These are phyloP conservation scores for Fusarium sp. DNA, from an alignment of 2,329 filamentous ascomycete genomes.

Conservation along the genomic window DNA sequence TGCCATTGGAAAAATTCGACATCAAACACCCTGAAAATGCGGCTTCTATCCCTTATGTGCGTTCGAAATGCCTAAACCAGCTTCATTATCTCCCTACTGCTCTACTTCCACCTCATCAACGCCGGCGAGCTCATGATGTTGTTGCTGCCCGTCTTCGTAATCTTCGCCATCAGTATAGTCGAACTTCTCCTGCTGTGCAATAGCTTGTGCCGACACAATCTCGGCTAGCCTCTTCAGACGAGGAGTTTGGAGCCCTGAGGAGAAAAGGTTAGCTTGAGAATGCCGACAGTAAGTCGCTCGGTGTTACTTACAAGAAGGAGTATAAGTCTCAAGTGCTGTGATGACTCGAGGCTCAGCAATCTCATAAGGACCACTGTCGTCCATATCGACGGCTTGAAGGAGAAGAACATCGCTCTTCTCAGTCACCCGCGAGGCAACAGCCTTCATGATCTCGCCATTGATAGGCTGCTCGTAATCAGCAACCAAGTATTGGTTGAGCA, in stretches of 20 bases:
- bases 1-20: slow-evolving; percentile 45
- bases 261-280: slow-evolving; percentile 47
- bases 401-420: slow-evolving; percentile 98
- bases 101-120: slow-evolving; percentile 61
- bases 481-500: slow-evolving; percentile 97
- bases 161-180: slow-evolving; percentile 64
- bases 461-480: slow-evolving; percentile 99
- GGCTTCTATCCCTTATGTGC: slow-evolving; percentile 48
- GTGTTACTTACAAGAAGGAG: slow-evolving; percentile 84
- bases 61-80: slow-evolving; percentile 43
- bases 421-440: slow-evolving; percentile 93
- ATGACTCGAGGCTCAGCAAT: slow-evolving; percentile 97
- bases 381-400: slow-evolving; percentile 96
- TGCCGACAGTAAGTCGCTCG: neutral
- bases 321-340: slow-evolving; percentile 97
- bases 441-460: slow-evolving; percentile 99
- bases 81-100: slow-evolving; percentile 46
- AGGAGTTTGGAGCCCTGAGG: slow-evolving; percentile 90
- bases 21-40: slow-evolving; percentile 49
- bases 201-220: slow-evolving; percentile 96
- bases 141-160: slow-evolving; percentile 60
- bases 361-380: slow-evolving; percentile 97
- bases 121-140: slow-evolving; percentile 62
- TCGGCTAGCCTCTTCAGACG: slow-evolving; percentile 96
- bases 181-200: slow-evolving; percentile 91